These are phyloP conservation scores for Mychonastes homosphaera DNA, from an alignment of 139 green algal species.

Conservation along the genomic window DNA sequence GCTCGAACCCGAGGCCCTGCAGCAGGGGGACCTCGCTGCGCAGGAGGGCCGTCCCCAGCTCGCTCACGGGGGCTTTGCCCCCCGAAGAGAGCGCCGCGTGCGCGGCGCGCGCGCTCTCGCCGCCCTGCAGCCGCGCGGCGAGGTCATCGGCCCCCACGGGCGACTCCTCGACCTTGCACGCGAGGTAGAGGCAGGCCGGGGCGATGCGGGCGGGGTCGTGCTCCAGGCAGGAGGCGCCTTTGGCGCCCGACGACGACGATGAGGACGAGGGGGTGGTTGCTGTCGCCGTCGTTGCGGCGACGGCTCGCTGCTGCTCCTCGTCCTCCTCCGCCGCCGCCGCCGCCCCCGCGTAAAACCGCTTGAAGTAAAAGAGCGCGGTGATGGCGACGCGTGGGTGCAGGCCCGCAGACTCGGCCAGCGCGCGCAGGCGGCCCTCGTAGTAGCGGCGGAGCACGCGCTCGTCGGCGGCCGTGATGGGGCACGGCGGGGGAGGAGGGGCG, in stretches of 20 bases:
- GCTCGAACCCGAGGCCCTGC: slow-evolving; percentile 64
- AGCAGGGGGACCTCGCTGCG: slow-evolving; percentile 38
- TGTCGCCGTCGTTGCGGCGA: too few species aligned
- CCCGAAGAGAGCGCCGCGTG: too few species aligned
- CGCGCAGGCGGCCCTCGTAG: slow-evolving; percentile 35
- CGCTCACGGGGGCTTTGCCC: too few species aligned
- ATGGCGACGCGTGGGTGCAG: not conserved
- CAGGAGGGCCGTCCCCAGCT: too few species aligned
- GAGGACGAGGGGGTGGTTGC: too few species aligned
- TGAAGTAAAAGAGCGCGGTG: slow-evolving; percentile 53
- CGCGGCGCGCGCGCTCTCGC: too few species aligned
- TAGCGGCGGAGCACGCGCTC: slow-evolving; percentile 35
- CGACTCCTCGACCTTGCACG: slow-evolving; percentile 51
- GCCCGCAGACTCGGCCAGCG: slow-evolving; percentile 19
- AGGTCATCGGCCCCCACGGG: not conserved
- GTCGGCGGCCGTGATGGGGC: slow-evolving; percentile 24
- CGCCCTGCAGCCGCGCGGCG: too few species aligned
- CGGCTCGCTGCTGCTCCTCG: too few species aligned
- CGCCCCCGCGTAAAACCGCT: slow-evolving; percentile 63
- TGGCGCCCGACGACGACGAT: too few species aligned
- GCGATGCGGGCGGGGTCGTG: slow-evolving; percentile 56
- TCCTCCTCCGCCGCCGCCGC: too few species aligned
- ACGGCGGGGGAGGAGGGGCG: too few species aligned
- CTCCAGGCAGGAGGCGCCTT: slow-evolving; percentile 44
- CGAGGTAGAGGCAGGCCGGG: slow-evolving; percentile 70